A percentile compares a stretch with the other conserved stretches of the same genome.
Evolutionary conservation across 164 flowering plant genomes (phyloP).

Genomic region (Nymphaea colorata): DNA sequence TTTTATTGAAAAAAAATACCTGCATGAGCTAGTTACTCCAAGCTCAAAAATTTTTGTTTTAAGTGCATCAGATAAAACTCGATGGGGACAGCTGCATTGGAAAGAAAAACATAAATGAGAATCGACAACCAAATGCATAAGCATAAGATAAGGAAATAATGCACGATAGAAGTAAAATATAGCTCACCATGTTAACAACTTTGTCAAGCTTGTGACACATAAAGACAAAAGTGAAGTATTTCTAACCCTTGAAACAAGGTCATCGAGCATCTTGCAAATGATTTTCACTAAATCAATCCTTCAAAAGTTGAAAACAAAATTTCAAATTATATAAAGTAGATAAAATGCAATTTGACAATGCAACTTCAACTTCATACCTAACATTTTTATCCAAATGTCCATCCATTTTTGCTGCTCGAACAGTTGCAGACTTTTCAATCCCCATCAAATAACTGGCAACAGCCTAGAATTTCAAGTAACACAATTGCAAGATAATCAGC

Average conservation of each 20-base stretch:
- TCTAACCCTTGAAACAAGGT: constrained; percentile 26
- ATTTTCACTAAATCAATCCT: constrained; percentile 65
- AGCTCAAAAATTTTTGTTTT: constrained; percentile 23
- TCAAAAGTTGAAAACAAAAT: neutral
- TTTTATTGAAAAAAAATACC: constrained; percentile 23
- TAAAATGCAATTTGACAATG: neutral
- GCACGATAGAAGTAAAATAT: too few relatives aligned
- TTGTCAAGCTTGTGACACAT: constrained; percentile 53
- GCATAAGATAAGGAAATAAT: too few relatives aligned
- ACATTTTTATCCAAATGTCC: constrained; percentile 24
- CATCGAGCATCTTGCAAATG: constrained; percentile 48
- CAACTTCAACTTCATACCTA: constrained; percentile 23
- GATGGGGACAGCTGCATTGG: constrained; percentile 60
- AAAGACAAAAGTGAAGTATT: constrained; percentile 47
- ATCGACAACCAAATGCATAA: too few relatives aligned
- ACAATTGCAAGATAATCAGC: neutral
- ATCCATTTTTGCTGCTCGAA: constrained; percentile 21
- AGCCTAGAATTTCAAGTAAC: constrained; percentile 32
- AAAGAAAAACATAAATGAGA: neutral
- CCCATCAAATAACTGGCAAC: constrained; percentile 51
- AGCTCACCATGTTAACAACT: constrained; percentile 64
- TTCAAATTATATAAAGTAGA: neutral
- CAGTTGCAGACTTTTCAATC: constrained; percentile 25
- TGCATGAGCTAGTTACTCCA: constrained; percentile 27
- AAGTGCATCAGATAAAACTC: constrained; percentile 31